Base-by-base conservation (phyloP, 2,329 filamentous ascomycete species). In the Onygenales sp. region DNA sequence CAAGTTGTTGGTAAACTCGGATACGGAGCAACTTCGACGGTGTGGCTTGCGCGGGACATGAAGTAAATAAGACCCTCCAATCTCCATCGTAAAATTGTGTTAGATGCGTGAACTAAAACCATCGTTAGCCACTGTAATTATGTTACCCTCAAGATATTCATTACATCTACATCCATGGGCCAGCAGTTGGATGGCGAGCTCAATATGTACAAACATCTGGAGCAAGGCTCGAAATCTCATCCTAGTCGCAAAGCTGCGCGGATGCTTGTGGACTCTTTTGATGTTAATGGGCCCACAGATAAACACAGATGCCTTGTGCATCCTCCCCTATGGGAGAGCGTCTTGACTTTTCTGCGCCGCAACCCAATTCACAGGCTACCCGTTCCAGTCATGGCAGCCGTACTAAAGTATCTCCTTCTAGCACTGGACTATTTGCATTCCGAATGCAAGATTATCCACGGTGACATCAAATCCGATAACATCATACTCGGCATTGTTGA, bases 391-490 rank as follows among this genome's bases (percentile, higher is more conserved):
- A 17, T 17, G 17, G 17, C 17, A 17, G 2, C 17, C 17, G 17
- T 17, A 17, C 17, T 27, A 27, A 27, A 27, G 42, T 17, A 63
- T 0, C 56, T 77, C 1, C 74, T 78, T 50, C 58, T 71, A 6
- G 74, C 70, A 0, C 56, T 78, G 33, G 72, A 78, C 34, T 77
- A 62, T 39, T 51, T 79, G 1, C 76, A 78, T 55, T 70, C 61
- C 1, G 70, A 76, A 56, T 76, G 73, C 61, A 56, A 68, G 11
- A 59, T 77, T 17, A 67, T 76, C 42, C 73, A 78, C 56, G 72
- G 74, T 51, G 74, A 73, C 58, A 74, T 78, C 34, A 75, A 74
- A 55, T 68, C 71, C 2, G 70, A 74, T 53, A 77, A 77, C 45
- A 72, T 77, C 37, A 72, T 77, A 67, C 66, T 75, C 36, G 65